Conservation (phyloP, 805 yeast genomes). For the Maudiozyma barnettii region DNA sequence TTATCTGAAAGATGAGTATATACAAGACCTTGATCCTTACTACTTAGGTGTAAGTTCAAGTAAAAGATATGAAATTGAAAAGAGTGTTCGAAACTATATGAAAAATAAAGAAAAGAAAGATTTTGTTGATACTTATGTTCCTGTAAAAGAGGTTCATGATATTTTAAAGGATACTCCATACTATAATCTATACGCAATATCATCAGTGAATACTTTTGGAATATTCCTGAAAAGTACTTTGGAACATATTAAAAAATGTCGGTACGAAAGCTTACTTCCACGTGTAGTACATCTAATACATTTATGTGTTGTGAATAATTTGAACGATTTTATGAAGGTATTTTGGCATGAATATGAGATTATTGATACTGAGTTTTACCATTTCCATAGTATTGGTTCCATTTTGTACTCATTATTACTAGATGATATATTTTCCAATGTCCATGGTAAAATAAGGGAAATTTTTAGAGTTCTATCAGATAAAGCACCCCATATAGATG, state of each 20-base stretch:
- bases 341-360: constrained; percentile 31
- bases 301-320: constrained; percentile 40
- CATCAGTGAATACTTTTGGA: constrained; percentile 44
- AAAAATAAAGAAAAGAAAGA: constrained; percentile 33
- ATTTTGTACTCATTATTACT: constrained; percentile 34
- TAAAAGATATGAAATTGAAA: constrained; percentile 75
- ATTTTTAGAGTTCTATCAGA: constrained; percentile 33
- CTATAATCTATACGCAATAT: constrained; percentile 39
- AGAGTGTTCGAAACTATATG: constrained; percentile 43
- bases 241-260: constrained; percentile 28
- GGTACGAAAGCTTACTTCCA: constrained; percentile 50
- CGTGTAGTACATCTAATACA: constrained; percentile 61
- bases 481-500: constrained; percentile 25
- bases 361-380: constrained; percentile 32
- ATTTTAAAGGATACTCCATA: constrained; percentile 33
- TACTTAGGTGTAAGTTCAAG: constrained; percentile 71
- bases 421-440: constrained; percentile 33
- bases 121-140: constrained; percentile 42
- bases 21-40: constrained; percentile 63
- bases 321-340: constrained; percentile 28
- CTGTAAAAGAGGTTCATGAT: constrained; percentile 38
- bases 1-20: constrained; percentile 49
- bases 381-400: constrained; percentile 33
- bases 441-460: constrained; percentile 49
- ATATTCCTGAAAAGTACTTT: constrained; percentile 44